Conservation (phyloP, 805 yeast genomes). For the Candida orba region DNA sequence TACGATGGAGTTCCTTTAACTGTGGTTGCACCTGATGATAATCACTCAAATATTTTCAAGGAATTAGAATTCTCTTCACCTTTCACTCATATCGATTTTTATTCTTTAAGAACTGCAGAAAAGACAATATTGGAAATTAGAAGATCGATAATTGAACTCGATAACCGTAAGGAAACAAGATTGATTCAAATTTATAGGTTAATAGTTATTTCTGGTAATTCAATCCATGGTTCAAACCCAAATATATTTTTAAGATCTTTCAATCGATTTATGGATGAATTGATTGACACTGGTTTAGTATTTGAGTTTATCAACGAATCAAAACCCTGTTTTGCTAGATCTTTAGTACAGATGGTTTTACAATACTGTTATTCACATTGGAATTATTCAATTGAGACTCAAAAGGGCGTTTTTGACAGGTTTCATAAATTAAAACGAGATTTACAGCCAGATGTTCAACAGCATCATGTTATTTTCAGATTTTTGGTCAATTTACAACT, state of each 20-base stretch:
- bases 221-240: conserved; percentile 26
- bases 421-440: conserved; percentile 29
- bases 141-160: conserved; percentile 5
- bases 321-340: conserved; percentile 21
- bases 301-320: conserved; percentile 24
- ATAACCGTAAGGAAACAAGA: conserved; percentile 21
- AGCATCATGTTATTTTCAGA: conserved; percentile 26
- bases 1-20: conserved; percentile 11
- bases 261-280: conserved; percentile 30
- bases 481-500: conserved; percentile 30
- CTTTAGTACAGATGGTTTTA: conserved; percentile 34
- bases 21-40: neutral
- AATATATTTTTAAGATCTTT: conserved; percentile 32
- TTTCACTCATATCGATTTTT: conserved; percentile 13
- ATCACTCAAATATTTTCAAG: neutral
- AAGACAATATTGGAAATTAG: conserved; percentile 20
- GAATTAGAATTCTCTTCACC: conserved; percentile 10
- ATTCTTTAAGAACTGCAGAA: conserved; percentile 22
- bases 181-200: conserved; percentile 26
- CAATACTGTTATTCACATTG: conserved; percentile 42
- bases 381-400: conserved; percentile 23
- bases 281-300: conserved; percentile 33
- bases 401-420: conserved; percentile 14
- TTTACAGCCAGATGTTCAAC: conserved; percentile 26
- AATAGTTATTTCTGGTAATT: conserved; percentile 28